Percentiles rank a stretch among this genome's conserved stretches.
Evolutionary conservation across 75 land plant species (phyloP).

Genomic region (Adiantum capillusveneris): DNA sequence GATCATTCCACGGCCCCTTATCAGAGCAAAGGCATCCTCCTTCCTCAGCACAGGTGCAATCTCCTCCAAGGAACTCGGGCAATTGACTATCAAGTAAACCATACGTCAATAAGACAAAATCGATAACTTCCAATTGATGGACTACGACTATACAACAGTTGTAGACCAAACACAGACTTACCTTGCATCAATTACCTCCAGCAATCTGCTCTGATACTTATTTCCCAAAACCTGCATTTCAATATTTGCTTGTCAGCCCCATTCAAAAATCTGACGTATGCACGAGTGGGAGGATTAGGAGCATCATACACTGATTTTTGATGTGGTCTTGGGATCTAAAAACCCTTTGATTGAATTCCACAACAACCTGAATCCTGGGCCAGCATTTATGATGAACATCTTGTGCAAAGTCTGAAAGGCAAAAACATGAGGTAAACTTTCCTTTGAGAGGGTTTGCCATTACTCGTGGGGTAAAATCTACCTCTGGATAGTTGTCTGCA

Average conservation of each 20-base stretch:
- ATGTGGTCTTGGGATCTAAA: constrained; percentile 77
- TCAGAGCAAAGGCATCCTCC: constrained; percentile 87
- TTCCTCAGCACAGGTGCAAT: constrained; percentile 62
- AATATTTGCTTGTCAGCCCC: not conserved
- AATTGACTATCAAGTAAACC: constrained; percentile 51
- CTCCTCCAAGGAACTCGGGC: constrained; percentile 95
- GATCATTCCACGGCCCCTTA: constrained; percentile 96
- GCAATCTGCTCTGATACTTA: constrained; percentile 76
- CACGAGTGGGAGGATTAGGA: constrained; percentile 1
- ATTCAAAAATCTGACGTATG: too few species aligned
- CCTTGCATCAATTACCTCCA: constrained; percentile 88
- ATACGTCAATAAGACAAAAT: not conserved
- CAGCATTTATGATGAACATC: constrained; percentile 94
- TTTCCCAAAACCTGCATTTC: constrained; percentile 65
- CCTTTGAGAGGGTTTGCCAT: not conserved
- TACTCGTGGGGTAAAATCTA: not conserved
- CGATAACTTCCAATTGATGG: too few species aligned
- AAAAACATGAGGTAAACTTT: not conserved
- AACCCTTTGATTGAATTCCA: constrained; percentile 81
- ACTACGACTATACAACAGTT: too few species aligned
- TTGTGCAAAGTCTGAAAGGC: constrained; percentile 59
- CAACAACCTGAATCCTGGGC: constrained; percentile 75
- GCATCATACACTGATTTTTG: constrained; percentile 66
- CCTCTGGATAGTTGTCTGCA: constrained; percentile 83
- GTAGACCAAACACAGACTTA: constrained; percentile 8